Base-by-base conservation (phyloP, 306 rosid genomes). In the Begonia masoniana region DNA sequence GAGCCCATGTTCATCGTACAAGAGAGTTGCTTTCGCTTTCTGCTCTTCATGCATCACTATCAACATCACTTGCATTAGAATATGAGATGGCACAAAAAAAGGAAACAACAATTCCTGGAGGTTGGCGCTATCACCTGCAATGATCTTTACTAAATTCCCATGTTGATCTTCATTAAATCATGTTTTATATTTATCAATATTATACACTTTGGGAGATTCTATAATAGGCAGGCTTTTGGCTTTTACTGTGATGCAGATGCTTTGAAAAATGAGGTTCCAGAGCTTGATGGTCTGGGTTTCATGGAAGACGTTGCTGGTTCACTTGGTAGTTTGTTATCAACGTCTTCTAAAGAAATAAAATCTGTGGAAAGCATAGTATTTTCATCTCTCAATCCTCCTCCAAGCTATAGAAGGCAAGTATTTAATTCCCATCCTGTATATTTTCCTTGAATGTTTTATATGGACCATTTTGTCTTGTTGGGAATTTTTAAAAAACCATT, bases 331-430 rank as follows among this genome's bases (percentile, higher is more conserved):
- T 79, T 92, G 67, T 71, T 86, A 21, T 74, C 78, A 36, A 67
- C 94, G 60, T 66, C 95, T 9, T 65, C 63, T 35, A 79, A 77
- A 78, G 99, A 83, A 76, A 75, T 81, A 67, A 81, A 78, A 74
- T 92, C 92, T 35, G 73, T 83, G 35, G 99, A 92, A 73, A 79
- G 87, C 76, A 61, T 92, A 62, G 95, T 86, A 58, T 92, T 92
- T 81, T 92, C 99, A 57, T 79, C 96, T 67, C 81, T 92, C 48
- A 92, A 92, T 72, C 99, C 96, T 57, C 94, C 99, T 66, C 99
- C 99, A 45, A 79, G 84, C 87, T 79, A 81, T 62, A 84, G 99
- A 81, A 79, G 95, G 99, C 83, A 76, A 57, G 56, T 47, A 45
- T 19, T 39, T 43, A n/a, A 17, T 6, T 58, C 47, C 41, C 41